Conservation (phyloP, 176 grass and related monocot species). For the Cenchrus americanus region DNA sequence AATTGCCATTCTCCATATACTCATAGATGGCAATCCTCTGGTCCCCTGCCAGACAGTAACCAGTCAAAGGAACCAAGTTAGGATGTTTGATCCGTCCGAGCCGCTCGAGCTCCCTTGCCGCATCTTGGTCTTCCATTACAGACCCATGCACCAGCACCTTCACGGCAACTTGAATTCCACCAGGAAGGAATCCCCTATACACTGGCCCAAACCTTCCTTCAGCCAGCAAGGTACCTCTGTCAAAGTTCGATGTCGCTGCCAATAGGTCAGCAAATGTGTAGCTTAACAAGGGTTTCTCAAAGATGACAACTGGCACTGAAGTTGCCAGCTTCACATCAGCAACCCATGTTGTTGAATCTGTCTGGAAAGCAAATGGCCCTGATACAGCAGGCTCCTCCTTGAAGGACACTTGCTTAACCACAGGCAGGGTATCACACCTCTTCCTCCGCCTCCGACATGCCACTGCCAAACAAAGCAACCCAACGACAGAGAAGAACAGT, state of each 20-base stretch:
- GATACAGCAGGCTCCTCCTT: conserved; percentile 72
- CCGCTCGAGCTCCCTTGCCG: conserved; percentile 76
- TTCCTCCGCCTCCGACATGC: conserved; percentile 47
- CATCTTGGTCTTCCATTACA: conserved; percentile 72
- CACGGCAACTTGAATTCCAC: conserved; percentile 83
- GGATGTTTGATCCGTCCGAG: conserved; percentile 87
- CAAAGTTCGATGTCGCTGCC: conserved; percentile 82
- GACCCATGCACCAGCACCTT: conserved; percentile 87
- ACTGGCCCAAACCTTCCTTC: conserved; percentile 95
- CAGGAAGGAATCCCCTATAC: conserved; percentile 83
- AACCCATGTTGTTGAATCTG: conserved; percentile 90
- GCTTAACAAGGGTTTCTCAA: conserved; percentile 89
- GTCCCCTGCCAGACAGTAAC: conserved; percentile 85
- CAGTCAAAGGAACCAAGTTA: conserved; percentile 87
- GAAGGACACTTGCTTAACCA: conserved; percentile 69
- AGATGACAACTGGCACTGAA: conserved; percentile 87
- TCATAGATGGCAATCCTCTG: conserved; percentile 96
- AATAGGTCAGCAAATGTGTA: conserved; percentile 89
- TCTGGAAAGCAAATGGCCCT: conserved; percentile 81
- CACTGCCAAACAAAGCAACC: conserved; percentile 60
- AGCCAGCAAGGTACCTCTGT: conserved; percentile 82
- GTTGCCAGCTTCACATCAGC: conserved; percentile 91
- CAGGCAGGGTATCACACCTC: conserved; percentile 35
- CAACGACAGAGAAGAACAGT: conserved; percentile 59
- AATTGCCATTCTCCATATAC: conserved; percentile 96